Base-by-base conservation (phyloP, 805 yeast species). In the Metschnikowia reukaufii region DNA sequence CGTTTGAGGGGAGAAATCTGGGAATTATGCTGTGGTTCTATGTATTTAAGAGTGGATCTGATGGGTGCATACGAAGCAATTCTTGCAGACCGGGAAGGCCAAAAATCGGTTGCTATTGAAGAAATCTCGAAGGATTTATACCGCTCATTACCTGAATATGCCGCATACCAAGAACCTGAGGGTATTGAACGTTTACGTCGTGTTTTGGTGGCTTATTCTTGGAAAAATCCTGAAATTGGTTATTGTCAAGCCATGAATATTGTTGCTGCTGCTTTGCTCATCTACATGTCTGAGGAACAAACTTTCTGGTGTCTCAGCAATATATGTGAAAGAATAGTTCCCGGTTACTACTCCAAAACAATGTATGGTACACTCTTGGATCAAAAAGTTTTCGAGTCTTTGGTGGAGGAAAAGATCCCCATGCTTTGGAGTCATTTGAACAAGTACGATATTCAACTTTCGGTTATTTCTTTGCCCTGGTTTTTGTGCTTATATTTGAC, bases 181-280 rank as follows among this genome's bases (percentile, higher is more conserved):
- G 99, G 99, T 6, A 91, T 94, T 36, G 79, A 75, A 41, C 74
- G 96, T 45, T 74, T 94, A 39, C 76, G 99, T 51, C 77, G 96
- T 50, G 98, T 94, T 0, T 74, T 94, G 48, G 86, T 95, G 0
- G 97, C 97, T 0, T 94, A 91, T 61, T 88, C 97, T 0, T 94
- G 98, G 97, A 88, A 86, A 54, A 90, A 91, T 63, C 97, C 96
- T 0, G 96, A 92, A 35, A 88, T 94, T 20, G 99, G 99, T 0
- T 94, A 94, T 65, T 94, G 99, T 64, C 99, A 94, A 66, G 99
- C 98, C 1, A 94, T 95, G 99, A 94, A 94, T 63, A 94, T 94
- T 42, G 90, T 87, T 7, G 82, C 81, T 1, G 96, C 96, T 1
- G 91, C 88, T 0, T 64, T 87, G 44, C 67, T 87, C 42, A 86